phyloP scores from a whole-genome alignment of 192 early-diverging fungal genomes.

The Coemansia interrupta region DNA sequence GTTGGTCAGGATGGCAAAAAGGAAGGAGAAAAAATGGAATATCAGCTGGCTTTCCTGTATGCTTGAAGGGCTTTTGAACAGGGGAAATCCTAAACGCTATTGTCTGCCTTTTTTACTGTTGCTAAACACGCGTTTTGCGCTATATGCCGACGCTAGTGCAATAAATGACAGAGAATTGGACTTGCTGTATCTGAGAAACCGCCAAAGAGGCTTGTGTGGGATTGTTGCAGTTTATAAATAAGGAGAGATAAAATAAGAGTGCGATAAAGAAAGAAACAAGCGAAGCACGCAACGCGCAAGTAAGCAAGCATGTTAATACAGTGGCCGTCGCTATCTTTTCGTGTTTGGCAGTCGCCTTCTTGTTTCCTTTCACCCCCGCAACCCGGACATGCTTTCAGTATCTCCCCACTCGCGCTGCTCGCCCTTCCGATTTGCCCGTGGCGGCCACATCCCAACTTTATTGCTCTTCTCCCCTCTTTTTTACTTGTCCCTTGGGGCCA shows the following conservation, averaged over 20 bases:
- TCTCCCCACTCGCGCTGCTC: conserved; percentile 1
- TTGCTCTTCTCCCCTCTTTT: neutral
- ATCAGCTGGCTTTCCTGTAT: neutral
- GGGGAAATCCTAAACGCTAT: no score
- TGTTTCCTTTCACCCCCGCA: no score
- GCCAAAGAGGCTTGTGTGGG: neutral
- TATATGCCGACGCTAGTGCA: neutral
- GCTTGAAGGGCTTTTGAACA: no score
- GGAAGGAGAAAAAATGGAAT: neutral
- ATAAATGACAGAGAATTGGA: neutral
- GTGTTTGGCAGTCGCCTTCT: no score
- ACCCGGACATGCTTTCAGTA: conserved; percentile 1
- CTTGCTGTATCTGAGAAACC: conserved; percentile 2
- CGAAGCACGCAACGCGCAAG: no score
- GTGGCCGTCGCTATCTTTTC: no score
- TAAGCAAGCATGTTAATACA: no score
- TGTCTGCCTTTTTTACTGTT: no score
- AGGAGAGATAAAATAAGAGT: neutral
- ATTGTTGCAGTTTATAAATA: conserved; percentile 2
- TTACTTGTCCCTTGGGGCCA: conserved; percentile 1
- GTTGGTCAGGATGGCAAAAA: conserved; percentile 4
- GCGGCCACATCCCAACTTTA: neutral
- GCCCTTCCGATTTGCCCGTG: neutral
- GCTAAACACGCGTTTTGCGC: no score
- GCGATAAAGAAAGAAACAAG: neutral